Percentiles rank a stretch among this genome's conserved stretches.
Evolutionary conservation across 257 asterid species (phyloP).

Genomic region (Ilex asprella): DNA sequence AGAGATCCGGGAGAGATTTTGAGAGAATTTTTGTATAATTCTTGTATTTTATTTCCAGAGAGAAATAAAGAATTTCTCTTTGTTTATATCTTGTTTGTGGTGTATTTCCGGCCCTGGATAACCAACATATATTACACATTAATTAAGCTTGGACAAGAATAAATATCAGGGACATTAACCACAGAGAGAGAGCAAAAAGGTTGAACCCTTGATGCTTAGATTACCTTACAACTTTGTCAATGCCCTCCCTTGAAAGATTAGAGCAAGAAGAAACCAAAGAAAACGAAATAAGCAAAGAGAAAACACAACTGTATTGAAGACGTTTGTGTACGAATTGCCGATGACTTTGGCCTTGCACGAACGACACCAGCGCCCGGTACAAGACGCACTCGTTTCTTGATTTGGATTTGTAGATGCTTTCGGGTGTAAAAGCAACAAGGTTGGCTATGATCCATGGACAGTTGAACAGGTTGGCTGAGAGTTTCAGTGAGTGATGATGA

Average conservation of each 20-base stretch:
- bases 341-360: constrained; percentile 4
- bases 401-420: constrained; percentile 1
- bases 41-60: too few relatives aligned
- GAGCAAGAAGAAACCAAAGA: constrained; percentile 6
- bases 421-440: background rate
- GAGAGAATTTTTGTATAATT: too few relatives aligned
- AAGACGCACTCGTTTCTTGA: background rate
- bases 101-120: too few relatives aligned
- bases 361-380: background rate
- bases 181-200: too few relatives aligned
- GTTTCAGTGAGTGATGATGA: background rate
- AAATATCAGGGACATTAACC: too few relatives aligned
- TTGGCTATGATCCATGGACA: background rate
- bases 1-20: too few relatives aligned
- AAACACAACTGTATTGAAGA: constrained; percentile 6
- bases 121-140: too few relatives aligned
- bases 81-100: too few relatives aligned
- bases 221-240: too few relatives aligned
- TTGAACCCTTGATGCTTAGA: too few relatives aligned
- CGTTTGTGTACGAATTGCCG: constrained; percentile 4
- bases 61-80: too few relatives aligned
- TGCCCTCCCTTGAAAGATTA: background rate
- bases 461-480: background rate
- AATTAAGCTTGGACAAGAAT: too few relatives aligned
- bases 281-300: constrained; percentile 7